A percentile compares a stretch with the other conserved stretches of the same genome.
Evolutionary conservation across 345 rosid genomes (phyloP).

Genomic region (Eucalyptus leucophloia): DNA sequence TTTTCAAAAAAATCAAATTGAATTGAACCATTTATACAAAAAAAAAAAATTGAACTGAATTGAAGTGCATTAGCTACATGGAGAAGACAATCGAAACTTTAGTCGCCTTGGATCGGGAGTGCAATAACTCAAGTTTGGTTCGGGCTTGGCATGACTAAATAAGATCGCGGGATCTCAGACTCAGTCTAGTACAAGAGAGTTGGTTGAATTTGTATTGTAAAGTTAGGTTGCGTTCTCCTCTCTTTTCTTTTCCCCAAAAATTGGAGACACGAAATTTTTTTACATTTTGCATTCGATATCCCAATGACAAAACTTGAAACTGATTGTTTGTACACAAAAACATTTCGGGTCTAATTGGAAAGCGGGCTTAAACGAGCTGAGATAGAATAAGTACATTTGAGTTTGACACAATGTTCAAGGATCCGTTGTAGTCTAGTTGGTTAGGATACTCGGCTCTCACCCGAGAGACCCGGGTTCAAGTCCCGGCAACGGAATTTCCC

Average conservation of each 20-base stretch:
- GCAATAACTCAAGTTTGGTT: background rate
- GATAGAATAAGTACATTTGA: fast-evolving
- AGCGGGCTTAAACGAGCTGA: fast-evolving
- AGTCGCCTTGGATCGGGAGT: background rate
- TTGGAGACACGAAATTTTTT: fast-evolving
- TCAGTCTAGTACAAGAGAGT: background rate
- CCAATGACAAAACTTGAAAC: background rate
- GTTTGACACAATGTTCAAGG: fast-evolving
- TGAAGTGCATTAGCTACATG: background rate
- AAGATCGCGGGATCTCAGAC: background rate
- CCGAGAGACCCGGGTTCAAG: slow-evolving; percentile 32
- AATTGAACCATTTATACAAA: too few species aligned
- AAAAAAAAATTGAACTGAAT: fast-evolving
- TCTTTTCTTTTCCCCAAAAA: background rate
- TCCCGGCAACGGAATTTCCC: slow-evolving; percentile 16
- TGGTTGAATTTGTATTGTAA: background rate
- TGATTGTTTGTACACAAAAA: background rate
- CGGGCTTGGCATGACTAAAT: fast-evolving
- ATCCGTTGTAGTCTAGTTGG: slow-evolving; percentile 41
- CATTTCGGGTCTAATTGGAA: fast-evolving
- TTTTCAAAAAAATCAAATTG: too few species aligned
- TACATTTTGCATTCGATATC: background rate
- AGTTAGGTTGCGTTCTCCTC: background rate
- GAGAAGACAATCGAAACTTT: background rate
- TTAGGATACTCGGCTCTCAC: slow-evolving; percentile 45